Base-by-base conservation (phyloP, 2,329 filamentous ascomycete species). In the Blumeriella jaapii region DNA sequence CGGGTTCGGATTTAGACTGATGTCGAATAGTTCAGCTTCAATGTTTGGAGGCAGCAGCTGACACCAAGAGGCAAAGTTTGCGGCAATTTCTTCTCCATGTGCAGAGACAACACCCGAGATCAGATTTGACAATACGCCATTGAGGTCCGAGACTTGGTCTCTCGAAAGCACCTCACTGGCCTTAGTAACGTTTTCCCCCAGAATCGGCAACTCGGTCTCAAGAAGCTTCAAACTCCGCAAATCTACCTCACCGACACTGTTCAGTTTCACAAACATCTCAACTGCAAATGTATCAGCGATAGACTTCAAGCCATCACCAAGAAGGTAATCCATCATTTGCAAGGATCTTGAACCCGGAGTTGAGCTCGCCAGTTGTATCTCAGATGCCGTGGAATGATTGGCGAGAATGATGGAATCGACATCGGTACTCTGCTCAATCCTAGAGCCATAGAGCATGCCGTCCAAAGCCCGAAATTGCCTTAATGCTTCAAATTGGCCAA, bases 211-310 rank as follows among this genome's bases (percentile, higher is more conserved):
- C 50, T 85, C 80, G 1, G 64, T 61, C 54, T 82, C 75, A 0
- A 85, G 61, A 12, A 79, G 63, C 28, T 69, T 64, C 30, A 85
- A 59, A 26, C 74, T 71, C 29, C 67, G 67, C 24, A 85, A 59
- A 29, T 62, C 69, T 0, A 77, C 71, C 15, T 65, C 60, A 9
- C 60, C 58, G 12, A 76, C 55, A 1, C 55, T 59, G 32, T 67
- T 61, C 29, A 80, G 56, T 45, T 68, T 75, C 10, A 62, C 59
- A 46, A 82, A 60, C 3, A 83, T 50, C 1, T 67, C 65, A 14
- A 62, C 49, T 5, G 69, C 65, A 12, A 75, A 47, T 3, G 56
- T 59, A 19, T 63, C 63, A 9, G 59, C 60, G 55, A 70, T 65
- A 5, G 68, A 65, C 22, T 63, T 55, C 1, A 61, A 29, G 1